Percentiles rank a stretch among this genome's conserved stretches.
phyloP scores from a whole-genome alignment of 768 basidiomycete genomes.

The Mycena crocata region DNA sequence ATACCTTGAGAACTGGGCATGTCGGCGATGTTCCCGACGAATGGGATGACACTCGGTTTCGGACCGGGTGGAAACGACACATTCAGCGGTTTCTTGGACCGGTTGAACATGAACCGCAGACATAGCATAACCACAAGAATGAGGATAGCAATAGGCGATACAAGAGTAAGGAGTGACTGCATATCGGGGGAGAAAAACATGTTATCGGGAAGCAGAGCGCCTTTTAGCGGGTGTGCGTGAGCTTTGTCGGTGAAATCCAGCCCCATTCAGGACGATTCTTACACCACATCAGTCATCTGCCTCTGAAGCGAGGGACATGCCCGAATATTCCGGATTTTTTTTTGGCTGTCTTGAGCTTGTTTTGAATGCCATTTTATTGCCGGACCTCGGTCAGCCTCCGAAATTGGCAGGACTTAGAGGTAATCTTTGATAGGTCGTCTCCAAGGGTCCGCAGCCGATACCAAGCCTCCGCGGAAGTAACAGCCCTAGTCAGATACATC shows the following conservation, averaged over 20 bases:
- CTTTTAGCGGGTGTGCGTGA: background rate
- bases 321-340: background rate
- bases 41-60: conserved; percentile 25
- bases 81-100: conserved; percentile 21
- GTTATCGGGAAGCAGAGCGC: background rate
- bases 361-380: no score
- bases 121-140: background rate
- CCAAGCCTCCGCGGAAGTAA: background rate
- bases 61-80: conserved; percentile 31
- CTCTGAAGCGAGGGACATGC: background rate
- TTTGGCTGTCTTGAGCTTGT: background rate
- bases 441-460: background rate
- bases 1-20: conserved; percentile 31
- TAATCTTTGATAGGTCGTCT: background rate
- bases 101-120: background rate
- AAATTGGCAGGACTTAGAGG: background rate
- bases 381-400: background rate
- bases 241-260: background rate
- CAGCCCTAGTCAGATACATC: conserved; percentile 5
- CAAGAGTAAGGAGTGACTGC: background rate
- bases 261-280: background rate
- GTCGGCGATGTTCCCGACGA: conserved; percentile 31
- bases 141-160: background rate
- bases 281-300: conserved; percentile 5
- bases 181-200: background rate